Evolutionary conservation across 1,284 basidiomycete genomes (phyloP), one percentile per base, ranked within the genome.

Genomic region (Cutaneotrichosporon daszewskae): DNA sequence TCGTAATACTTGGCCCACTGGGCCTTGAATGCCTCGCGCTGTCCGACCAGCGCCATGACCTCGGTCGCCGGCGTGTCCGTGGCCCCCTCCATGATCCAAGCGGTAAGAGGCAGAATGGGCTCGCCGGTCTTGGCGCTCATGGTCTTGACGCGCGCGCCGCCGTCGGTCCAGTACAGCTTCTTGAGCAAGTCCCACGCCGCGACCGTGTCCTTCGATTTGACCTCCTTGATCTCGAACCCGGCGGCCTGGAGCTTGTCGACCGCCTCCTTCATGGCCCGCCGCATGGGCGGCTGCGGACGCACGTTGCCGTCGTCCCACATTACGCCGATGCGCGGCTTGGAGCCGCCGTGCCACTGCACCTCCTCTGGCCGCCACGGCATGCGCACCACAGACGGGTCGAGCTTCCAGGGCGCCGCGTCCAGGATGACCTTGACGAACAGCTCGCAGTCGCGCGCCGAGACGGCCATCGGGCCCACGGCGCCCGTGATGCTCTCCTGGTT

Each of bases 281-380:
- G 46, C 43, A 69, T 64, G 0, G 71, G 68, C 11, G 69, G 62
- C 22, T 58, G 60, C 4, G 67, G 68, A 20, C 49, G 53, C 17
- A 66, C 54, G 4, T 62, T 37, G 5, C 64, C 62, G 53, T 73
- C 69, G 28, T 68, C 49, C 52, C 61, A 58, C 58, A 68, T 62
- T 23, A 68, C 56, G 2, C 62, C 71, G 24, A 66, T 50, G 16
- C 56, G 48, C 3, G 61, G 57, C 44, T 55, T 55, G 25, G 26
- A 39, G 33, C 53, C 51, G 16, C 51, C 51, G 19, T 36, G 5
- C 44, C 40, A 53, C 24, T 44, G 36, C 13, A 32, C 48, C 24
- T 45, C 49, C 32, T 45, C 42, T n/a, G 48, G 32, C 1, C 53
- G 47, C 67, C 67, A 68, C 11, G 59, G 58, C 45, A 66, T 62